Conservation (phyloP, 352 stramenopile species). For the Pythium pyrilobum region DNA sequence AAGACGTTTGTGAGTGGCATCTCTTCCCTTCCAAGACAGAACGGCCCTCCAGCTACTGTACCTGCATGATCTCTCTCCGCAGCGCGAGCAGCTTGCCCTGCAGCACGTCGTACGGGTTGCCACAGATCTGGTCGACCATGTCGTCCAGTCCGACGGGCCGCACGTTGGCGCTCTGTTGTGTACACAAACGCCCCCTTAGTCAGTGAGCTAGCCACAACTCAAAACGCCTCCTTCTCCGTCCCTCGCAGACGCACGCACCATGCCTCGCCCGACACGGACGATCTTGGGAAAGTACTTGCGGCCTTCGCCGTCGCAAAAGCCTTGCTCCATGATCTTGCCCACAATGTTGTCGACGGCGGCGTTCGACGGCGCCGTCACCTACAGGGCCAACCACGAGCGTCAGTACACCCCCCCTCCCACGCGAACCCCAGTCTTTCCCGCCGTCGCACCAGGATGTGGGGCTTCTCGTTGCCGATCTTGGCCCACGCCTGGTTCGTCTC, state of each 20-base stretch:
- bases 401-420: background rate
- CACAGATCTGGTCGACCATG: conserved; percentile 81
- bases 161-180: conserved; percentile 58
- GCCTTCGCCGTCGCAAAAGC: conserved; percentile 93
- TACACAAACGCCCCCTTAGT: background rate
- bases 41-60: no score
- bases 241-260: conserved; percentile 37
- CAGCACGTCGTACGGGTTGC: conserved; percentile 64
- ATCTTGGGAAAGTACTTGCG: conserved; percentile 94
- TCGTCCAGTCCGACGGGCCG: conserved; percentile 77
- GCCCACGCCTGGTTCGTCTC: conserved; percentile 82
- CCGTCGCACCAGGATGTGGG: conserved; percentile 84
- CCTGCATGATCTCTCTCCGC: conserved; percentile 41
- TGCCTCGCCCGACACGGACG: conserved; percentile 85
- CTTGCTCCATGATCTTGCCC: conserved; percentile 94
- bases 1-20: background rate
- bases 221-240: background rate
- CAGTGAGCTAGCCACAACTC: no score
- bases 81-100: conserved; percentile 56
- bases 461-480: conserved; percentile 84
- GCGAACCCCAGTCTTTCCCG: background rate
- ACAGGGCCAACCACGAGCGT: background rate
- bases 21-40: no score
- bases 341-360: conserved; percentile 96
- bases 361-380: conserved; percentile 93